Conservation (phyloP, 2,329 filamentous ascomycete species). For the Stagonosporopsis tanaceti region DNA sequence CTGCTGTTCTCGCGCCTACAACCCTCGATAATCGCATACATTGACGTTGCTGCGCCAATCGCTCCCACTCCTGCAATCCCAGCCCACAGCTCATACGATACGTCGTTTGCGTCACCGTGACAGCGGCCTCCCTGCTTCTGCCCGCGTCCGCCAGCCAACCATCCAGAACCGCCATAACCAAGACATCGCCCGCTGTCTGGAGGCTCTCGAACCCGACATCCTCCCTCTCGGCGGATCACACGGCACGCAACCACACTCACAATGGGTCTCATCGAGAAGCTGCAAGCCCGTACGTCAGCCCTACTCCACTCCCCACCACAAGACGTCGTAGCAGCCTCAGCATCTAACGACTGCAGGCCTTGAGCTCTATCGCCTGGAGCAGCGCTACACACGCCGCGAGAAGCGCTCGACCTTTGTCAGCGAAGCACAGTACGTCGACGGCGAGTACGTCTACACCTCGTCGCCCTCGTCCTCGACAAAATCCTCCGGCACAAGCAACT, state of each 20-base stretch:
- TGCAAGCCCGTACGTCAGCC: slow-evolving; percentile 50
- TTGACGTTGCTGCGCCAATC: slow-evolving; percentile 10
- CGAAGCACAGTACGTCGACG: slow-evolving; percentile 91
- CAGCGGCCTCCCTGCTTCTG: slow-evolving; percentile 30
- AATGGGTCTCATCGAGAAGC: slow-evolving; percentile 52
- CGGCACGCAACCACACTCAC: slow-evolving; percentile 18
- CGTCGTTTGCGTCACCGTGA: slow-evolving; percentile 31
- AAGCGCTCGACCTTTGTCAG: slow-evolving; percentile 89
- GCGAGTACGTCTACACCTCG: slow-evolving; percentile 83
- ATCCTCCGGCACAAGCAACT: slow-evolving; percentile 31
- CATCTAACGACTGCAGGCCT: slow-evolving; percentile 59
- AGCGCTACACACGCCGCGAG: slow-evolving; percentile 91
- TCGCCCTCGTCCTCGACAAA: slow-evolving; percentile 45
- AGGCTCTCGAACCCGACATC: slow-evolving; percentile 17
- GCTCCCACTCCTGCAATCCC: slow-evolving; percentile 7
- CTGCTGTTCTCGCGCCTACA: slow-evolving; percentile 14
- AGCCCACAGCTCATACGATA: slow-evolving; percentile 17
- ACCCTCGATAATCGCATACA: not conserved
- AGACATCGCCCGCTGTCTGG: slow-evolving; percentile 21
- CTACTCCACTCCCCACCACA: slow-evolving; percentile 3
- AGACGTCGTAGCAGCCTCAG: not conserved
- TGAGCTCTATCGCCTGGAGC: slow-evolving; percentile 93
- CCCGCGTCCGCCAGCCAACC: slow-evolving; percentile 2
- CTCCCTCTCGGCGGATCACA: slow-evolving; percentile 17
- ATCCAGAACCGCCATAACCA: slow-evolving; percentile 28